Percentiles rank a stretch among this genome's conserved stretches.
These are phyloP conservation scores for Boletellus sp. DNA, from an alignment of 1,284 basidiomycete species.

Conservation along the genomic window DNA sequence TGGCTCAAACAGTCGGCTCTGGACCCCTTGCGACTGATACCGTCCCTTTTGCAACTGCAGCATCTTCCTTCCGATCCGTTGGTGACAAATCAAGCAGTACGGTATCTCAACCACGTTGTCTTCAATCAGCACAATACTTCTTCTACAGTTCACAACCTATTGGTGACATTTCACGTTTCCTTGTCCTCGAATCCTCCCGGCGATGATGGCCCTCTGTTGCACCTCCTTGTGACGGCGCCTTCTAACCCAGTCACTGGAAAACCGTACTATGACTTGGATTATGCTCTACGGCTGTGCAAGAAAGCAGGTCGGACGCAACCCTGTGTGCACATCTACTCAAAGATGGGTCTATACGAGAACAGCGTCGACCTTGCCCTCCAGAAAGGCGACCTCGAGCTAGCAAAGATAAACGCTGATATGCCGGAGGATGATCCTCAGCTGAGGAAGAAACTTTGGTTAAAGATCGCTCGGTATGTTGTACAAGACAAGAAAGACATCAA, in stretches of 20 bases:
- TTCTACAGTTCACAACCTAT: constrained; percentile 89
- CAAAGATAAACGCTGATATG: constrained; percentile 91
- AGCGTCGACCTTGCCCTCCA: constrained; percentile 94
- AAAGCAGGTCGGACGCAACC: constrained; percentile 79
- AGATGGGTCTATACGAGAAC: constrained; percentile 96
- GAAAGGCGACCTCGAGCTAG: constrained; percentile 90
- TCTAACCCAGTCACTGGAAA: constrained; percentile 78
- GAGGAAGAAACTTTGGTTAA: constrained; percentile 95
- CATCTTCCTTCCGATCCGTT: constrained; percentile 66
- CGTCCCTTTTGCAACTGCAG: constrained; percentile 83
- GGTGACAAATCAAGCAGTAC: constrained; percentile 79
- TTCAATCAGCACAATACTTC: constrained; percentile 79
- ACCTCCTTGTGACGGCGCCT: constrained; percentile 84
- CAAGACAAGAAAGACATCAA: constrained; percentile 98
- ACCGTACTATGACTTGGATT: constrained; percentile 96
- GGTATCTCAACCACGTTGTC: constrained; percentile 84
- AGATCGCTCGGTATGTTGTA: constrained; percentile 96
- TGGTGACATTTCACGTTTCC: constrained; percentile 84
- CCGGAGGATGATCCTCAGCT: constrained; percentile 86
- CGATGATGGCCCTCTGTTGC: constrained; percentile 79
- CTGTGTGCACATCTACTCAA: constrained; percentile 95
- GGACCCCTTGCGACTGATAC: constrained; percentile 83
- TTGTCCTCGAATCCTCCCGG: constrained; percentile 39
- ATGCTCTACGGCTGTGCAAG: constrained; percentile 90
- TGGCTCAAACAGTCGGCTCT: constrained; percentile 84